Evolutionary conservation across 148 eudicot species (phyloP).

Genomic region (Linanthus parryae): DNA sequence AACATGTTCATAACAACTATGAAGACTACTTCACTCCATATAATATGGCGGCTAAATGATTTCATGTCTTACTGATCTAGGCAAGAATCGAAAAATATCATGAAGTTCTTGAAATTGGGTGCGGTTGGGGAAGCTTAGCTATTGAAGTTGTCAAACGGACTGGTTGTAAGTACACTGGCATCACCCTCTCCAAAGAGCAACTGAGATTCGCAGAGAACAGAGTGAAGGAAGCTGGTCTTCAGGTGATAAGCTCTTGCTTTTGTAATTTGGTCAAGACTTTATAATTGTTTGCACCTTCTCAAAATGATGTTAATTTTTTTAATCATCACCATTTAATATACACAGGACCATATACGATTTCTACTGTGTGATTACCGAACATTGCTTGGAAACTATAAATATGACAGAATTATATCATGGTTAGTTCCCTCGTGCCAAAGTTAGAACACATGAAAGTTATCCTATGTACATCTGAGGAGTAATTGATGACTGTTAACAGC

Average conservation of each 20-base stretch:
- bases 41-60: background rate
- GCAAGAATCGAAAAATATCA: constrained; percentile 65
- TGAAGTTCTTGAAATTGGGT: constrained; percentile 84
- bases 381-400: constrained; percentile 41
- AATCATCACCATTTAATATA: no score
- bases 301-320: background rate
- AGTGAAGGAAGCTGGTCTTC: constrained; percentile 87
- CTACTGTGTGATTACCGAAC: constrained; percentile 82
- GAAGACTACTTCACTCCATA: background rate
- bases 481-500: constrained; percentile 28
- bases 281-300: background rate
- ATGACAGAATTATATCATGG: constrained; percentile 80
- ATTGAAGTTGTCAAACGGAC: constrained; percentile 81
- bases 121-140: constrained; percentile 98
- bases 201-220: constrained; percentile 63
- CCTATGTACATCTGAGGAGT: background rate
- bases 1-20: constrained; percentile 1
- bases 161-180: constrained; percentile 94
- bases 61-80: constrained; percentile 20
- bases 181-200: constrained; percentile 80
- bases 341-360: constrained; percentile 66
- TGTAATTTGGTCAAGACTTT: background rate
- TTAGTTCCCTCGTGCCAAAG: constrained; percentile 12
- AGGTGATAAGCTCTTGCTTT: constrained; percentile 35
- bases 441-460: background rate